Evolutionary conservation across 2,329 filamentous ascomycete genomes (phyloP), one percentile per base, ranked within the genome.

Genomic region (Aspergillus sp.): DNA sequence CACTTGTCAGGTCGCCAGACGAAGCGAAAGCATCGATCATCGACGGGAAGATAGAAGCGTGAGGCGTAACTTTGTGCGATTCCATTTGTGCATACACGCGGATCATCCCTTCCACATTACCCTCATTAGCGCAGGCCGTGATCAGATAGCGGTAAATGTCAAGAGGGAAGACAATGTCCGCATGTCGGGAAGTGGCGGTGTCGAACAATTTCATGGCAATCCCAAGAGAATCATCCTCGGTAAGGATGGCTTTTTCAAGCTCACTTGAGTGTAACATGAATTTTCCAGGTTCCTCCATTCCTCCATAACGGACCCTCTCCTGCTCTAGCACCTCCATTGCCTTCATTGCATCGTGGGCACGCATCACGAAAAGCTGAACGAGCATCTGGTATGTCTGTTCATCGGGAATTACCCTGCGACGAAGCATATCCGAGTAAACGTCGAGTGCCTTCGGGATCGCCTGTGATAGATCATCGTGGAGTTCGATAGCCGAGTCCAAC

Each of bases 1-100:
- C 95, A 66, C 90, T 96, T 67, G 87, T 82, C 45, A 98, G 79
- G 71, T 98, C 92, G 50, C 92, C 90, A 11, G 84, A 84, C 42
- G 85, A 84, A 60, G 91, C 91, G 70, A 96, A 98, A 0, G 93
- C 92, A n/a, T 89, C 87, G 72, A 99, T 97, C 90, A 99, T 96
- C 17, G 88, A 84, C 1, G 92, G 89, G 76, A 96, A 98, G 52
- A 93, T 90, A 46, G 89, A 86, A 5, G 91, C 88, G 58, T 89
- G 87, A 0, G 93, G 91, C 15, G 85, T 83, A 20, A 91, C 84
- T 56, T 87, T 87, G 65, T 84, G 87, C 37, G 83, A 79, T 74
- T 96, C 91, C 92, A 98, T 96, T 73, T 98, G 91, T 63, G 90
- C 88, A 68, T 93, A 96, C 19, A 98, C 83, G 58, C 88, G 86